A percentile compares a stretch with the other conserved stretches of the same genome.
Conservation (phyloP, 148 eudicot genomes). For the Tetragonia tetragonoides region DNA sequence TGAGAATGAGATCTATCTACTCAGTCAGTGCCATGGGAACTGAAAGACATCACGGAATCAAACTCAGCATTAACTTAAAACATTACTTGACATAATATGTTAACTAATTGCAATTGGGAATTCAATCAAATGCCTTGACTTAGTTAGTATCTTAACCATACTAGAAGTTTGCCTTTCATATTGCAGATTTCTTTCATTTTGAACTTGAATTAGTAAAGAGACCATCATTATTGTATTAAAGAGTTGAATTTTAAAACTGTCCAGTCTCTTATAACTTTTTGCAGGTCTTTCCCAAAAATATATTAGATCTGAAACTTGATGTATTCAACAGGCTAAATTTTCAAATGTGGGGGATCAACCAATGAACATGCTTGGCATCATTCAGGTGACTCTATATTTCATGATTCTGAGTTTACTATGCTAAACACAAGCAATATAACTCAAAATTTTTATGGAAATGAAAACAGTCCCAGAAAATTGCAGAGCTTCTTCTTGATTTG, state of each 20-base stretch:
- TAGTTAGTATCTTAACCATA: not conserved
- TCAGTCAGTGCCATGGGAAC: not conserved
- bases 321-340: constrained; percentile 41
- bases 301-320: constrained; percentile 22
- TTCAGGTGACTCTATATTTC: constrained; percentile 51
- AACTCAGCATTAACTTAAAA: not conserved
- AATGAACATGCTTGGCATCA: constrained; percentile 77
- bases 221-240: not conserved
- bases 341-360: constrained; percentile 47
- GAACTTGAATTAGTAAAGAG: not conserved
- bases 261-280: constrained; percentile 16
- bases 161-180: not conserved
- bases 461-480: constrained; percentile 88
- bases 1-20: constrained; percentile 2
- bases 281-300: constrained; percentile 15
- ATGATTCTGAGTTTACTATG: not conserved
- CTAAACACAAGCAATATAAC: constrained; percentile 2
- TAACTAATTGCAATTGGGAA: not conserved
- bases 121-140: not conserved
- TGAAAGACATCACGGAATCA: not conserved
- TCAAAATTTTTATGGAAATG: constrained; percentile 22
- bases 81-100: not conserved
- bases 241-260: not conserved
- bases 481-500: constrained; percentile 93
- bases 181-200: not conserved